Evolutionary conservation across 2,329 filamentous ascomycete genomes (phyloP), one percentile per base, ranked within the genome.

Genomic region (Aspergillus glaucus): DNA sequence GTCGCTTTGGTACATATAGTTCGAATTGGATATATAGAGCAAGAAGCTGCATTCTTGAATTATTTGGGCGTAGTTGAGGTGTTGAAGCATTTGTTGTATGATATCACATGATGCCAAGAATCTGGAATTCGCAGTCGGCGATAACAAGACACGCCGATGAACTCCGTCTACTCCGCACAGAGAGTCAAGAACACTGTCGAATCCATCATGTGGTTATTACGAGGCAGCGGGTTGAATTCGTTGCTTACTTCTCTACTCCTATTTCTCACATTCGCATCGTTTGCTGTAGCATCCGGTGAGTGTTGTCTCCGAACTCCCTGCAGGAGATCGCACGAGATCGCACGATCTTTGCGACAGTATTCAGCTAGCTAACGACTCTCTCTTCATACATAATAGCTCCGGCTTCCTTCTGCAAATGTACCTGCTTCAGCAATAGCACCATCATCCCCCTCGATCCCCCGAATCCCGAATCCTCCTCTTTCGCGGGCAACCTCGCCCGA

Each of bases 331-430:
- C 6, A 17, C 9, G 34, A n/a, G 34, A 37, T 37, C 34, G 34
- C 17, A n/a, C 34, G 17, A 6, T 7, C 34, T 36, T n/a, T 17
- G 34, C 34, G 34, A 36, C 34, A 17, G n/a, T 36, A 39, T 24
- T n/a, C 19, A 19, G 17, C 39, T 40, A 10, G 51, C 42, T 43
- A 43, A 49, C 30, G 9, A 46, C 37, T 43, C 40, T 19, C 15
- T 21, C 10, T 44, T 45, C 34, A 17, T 12, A 12, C 5, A 30
- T 24, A 43, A n/a, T 45, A 72, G 69, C 63, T 8, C 69, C 69
- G 10, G 80, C 81, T 14, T 84, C 81, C 50, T 86, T 85, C 68
- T 86, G 83, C 77, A 86, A 86, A 79, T 86, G 83, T 65, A 85
- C 81, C 49, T 86, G 83, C 66, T 81, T 81, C 68, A 75, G 76